Evolutionary conservation across 208 protist species (phyloP), one percentile per base, ranked within the genome.

Genomic region (Trypanosoma theileri): DNA sequence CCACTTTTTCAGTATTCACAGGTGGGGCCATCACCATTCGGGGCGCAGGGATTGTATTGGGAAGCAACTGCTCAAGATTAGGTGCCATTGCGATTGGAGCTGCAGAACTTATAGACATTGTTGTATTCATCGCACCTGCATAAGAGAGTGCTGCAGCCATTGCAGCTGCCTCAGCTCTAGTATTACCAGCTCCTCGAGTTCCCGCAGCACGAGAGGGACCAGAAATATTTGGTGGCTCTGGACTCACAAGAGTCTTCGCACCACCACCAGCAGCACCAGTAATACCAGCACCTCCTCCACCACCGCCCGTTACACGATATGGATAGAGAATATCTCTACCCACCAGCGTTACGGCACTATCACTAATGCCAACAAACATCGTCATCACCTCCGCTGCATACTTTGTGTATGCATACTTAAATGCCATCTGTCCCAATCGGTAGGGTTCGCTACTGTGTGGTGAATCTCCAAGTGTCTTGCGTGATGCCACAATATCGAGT

Each of bases 401-500:
- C 13, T 70, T 55, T 24, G 1, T 22, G 51, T 77, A 51, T 31
- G 76, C 48, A 59, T 78, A 74, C 9, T 61, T 21, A 64, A 89
- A 89, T 8, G 88, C 57, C 31, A 62, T 46, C 60, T 91, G 78
- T 0, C 82, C 85, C 21, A 91, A 66, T 24, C 56, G 65, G 66
- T 94, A 89, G 28, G 89, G 84, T 0, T 64, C 58, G 28, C 89
- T 94, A 41, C 66, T 62, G 26, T 73, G 66, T n/a, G 81, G 80
- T 0, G 61, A 59, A 6, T 69, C 59, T 1, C 84, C 78, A 16
- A 94, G 78, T 21, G 82, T 79, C 54, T 94, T 94, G 44, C 89
- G 83, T 1, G 86, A 92, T 17, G 86, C 89, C n/a, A 94, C 51
- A 53, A 94, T 84, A 62, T 94, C 86, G 4, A 92, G 56, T 31